Conservation (phyloP, 768 basidiomycete genomes). For the Mycena floridula region DNA sequence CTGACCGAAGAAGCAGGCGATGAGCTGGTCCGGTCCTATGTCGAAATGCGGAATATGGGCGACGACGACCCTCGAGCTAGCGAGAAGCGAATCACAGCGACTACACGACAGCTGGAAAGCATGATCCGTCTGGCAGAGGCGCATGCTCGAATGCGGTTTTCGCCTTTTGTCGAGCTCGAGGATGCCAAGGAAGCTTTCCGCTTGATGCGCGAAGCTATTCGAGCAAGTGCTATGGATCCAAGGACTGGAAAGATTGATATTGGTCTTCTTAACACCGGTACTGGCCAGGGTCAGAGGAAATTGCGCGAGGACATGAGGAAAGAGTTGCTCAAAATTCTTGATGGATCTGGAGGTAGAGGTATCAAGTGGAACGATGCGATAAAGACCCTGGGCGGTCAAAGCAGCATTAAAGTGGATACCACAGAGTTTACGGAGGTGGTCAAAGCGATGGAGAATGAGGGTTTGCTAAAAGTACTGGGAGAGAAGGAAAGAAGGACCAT, state of each 20-base stretch:
- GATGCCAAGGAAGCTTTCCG: conserved; percentile 90
- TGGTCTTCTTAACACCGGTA: conserved; percentile 91
- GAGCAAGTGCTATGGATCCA: conserved; percentile 93
- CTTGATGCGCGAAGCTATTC: conserved; percentile 95
- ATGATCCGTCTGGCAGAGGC: conserved; percentile 96
- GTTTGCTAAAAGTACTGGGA: conserved; percentile 77
- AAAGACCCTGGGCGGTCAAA: conserved; percentile 75
- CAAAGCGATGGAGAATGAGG: conserved; percentile 77
- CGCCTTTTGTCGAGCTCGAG: conserved; percentile 72
- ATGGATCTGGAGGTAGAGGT: conserved; percentile 46
- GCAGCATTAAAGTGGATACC: conserved; percentile 71
- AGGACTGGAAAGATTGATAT: conserved; percentile 97
- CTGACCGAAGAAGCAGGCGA: conserved; percentile 81
- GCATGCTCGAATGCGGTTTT: conserved; percentile 94
- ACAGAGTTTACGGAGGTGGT: conserved; percentile 81
- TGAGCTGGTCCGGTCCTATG: conserved; percentile 85
- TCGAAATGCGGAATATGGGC: conserved; percentile 90
- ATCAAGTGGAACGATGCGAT: conserved; percentile 82
- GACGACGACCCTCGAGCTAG: conserved; percentile 79
- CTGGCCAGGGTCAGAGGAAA: conserved; percentile 79
- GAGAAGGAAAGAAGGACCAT: conserved; percentile 84
- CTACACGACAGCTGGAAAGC: conserved; percentile 93
- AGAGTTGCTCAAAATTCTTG: conserved; percentile 67
- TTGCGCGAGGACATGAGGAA: conserved; percentile 85
- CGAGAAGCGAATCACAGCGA: conserved; percentile 96